Evolutionary conservation across 371 early-diverging fungal species (phyloP).

Genomic region (Haplosporangium sp.): DNA sequence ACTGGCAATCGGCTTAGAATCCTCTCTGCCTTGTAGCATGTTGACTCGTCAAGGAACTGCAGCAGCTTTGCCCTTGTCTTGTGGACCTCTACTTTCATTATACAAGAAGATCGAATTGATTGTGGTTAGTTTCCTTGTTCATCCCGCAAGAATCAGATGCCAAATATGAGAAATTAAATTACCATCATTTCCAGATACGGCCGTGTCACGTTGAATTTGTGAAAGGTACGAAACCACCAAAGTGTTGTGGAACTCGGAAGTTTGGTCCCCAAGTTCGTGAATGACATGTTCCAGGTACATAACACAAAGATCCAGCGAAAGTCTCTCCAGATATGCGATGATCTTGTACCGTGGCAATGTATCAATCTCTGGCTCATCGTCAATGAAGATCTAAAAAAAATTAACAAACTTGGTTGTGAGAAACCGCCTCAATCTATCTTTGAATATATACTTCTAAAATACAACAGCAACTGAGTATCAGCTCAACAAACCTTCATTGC

Average conservation of each 20-base stretch:
- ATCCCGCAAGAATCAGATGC: background rate
- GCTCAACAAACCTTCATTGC: constrained; percentile 77
- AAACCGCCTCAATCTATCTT: background rate
- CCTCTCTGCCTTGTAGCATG: constrained; percentile 79
- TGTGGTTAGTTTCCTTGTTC: background rate
- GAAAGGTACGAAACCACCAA: constrained; percentile 79
- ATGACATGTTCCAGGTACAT: constrained; percentile 86
- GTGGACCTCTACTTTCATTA: constrained; percentile 6
- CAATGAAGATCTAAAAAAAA: constrained; percentile 76
- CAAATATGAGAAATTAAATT: background rate
- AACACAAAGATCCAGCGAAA: constrained; percentile 72
- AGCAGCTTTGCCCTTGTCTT: constrained; percentile 60
- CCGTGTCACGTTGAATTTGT: constrained; percentile 56
- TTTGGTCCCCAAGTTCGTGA: constrained; percentile 71
- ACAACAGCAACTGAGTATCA: background rate
- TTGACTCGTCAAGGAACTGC: constrained; percentile 76
- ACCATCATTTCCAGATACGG: constrained; percentile 33
- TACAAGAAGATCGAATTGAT: background rate
- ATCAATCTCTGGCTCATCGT: constrained; percentile 70
- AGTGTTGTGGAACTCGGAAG: constrained; percentile 83
- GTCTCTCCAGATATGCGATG: constrained; percentile 67
- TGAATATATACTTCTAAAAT: background rate
- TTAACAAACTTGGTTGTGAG: background rate
- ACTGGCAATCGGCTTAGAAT: constrained; percentile 81
- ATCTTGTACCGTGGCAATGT: constrained; percentile 66